A percentile compares a stretch with the other conserved stretches of the same genome.
These are phyloP conservation scores for Setomelanomma holmii DNA, from an alignment of 2,329 filamentous ascomycete genomes.

Conservation along the genomic window DNA sequence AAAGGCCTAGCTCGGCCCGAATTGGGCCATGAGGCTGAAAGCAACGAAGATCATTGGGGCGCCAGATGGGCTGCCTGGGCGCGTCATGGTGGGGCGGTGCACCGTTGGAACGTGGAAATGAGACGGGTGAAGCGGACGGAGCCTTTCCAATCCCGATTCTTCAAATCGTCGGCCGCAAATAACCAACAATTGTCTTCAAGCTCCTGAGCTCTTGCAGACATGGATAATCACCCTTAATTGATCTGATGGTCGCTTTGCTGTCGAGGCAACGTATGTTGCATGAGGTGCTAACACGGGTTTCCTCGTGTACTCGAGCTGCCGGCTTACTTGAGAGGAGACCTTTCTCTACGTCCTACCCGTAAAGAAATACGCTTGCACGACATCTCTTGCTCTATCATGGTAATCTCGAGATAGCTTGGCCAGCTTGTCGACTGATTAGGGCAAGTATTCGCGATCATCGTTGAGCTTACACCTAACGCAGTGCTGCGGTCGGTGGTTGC, in stretches of 20 bases:
- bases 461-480: constrained; percentile 2
- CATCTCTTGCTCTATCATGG: neutral
- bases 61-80: neutral
- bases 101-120: neutral
- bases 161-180: too few species aligned
- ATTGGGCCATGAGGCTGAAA: neutral
- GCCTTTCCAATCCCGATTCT: too few species aligned
- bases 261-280: too few species aligned
- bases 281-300: too few species aligned
- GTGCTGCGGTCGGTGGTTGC: constrained; percentile 1
- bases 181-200: too few species aligned
- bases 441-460: neutral
- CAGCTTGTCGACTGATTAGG: neutral
- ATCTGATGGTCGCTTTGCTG: too few species aligned
- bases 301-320: too few species aligned
- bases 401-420: neutral
- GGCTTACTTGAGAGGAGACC: too few species aligned
- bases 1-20: constrained; percentile 4
- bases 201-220: too few species aligned
- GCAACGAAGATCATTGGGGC: constrained; percentile 9
- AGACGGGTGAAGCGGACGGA: neutral
- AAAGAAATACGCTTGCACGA: neutral
- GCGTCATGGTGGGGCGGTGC: constrained; percentile 18
- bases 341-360: too few species aligned
- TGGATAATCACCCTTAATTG: too few species aligned